These are phyloP conservation scores for Tritrichomonas foetus DNA, from an alignment of 208 protist species.

Conservation along the genomic window DNA sequence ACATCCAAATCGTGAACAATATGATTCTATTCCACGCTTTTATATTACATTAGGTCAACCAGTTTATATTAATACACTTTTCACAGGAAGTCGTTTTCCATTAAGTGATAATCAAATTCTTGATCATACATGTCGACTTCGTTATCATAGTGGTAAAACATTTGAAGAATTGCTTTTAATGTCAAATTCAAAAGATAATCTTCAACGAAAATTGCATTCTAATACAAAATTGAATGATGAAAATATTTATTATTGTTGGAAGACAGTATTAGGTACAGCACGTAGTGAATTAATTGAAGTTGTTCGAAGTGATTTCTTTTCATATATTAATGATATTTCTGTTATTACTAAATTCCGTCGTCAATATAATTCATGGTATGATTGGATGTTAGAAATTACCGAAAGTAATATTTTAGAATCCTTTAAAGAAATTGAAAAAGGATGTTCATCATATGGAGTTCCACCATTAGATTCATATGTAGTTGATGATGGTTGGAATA, in stretches of 20 bases:
- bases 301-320: slow-evolving; percentile 15
- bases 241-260: not conserved
- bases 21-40: not conserved
- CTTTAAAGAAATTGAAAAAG: not conserved
- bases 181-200: no score
- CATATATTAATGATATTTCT: not conserved
- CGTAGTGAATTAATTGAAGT: not conserved
- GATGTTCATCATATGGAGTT: not conserved
- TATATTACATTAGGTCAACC: not conserved
- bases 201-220: no score
- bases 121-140: not conserved
- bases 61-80: not conserved
- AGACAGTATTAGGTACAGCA: not conserved
- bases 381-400: not conserved
- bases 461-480: not conserved
- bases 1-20: not conserved
- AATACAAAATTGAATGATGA: not conserved
- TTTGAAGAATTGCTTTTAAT: not conserved
- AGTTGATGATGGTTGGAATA: slow-evolving; percentile 35
- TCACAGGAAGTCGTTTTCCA: not conserved
- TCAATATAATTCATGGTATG: slow-evolving; percentile 14
- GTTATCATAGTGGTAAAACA: not conserved
- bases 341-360: not conserved
- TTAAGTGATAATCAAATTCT: not conserved
- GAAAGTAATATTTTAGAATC: slow-evolving; percentile 3